These are phyloP conservation scores for Puccinia hordei DNA, from an alignment of 1,284 basidiomycete genomes.

Conservation along the genomic window DNA sequence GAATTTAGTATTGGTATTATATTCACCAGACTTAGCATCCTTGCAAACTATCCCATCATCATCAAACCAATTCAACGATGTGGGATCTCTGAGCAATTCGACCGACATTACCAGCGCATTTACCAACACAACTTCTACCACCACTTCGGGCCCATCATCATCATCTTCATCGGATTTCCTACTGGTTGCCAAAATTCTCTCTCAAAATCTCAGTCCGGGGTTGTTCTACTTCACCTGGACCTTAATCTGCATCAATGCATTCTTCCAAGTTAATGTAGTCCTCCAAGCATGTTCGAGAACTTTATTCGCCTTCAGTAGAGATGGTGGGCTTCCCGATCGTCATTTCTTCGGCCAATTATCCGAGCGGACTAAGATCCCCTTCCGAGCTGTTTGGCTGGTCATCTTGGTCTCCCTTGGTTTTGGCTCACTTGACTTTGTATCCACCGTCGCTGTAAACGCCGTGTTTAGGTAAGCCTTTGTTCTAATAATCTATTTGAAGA, in stretches of 20 bases:
- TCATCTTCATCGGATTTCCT: constrained; percentile 21
- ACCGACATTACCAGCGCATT: not conserved
- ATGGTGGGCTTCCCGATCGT: constrained; percentile 75
- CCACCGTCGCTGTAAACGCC: constrained; percentile 75
- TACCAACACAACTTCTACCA: not conserved
- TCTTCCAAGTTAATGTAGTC: constrained; percentile 62
- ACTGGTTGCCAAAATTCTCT: constrained; percentile 29
- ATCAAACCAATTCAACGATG: not conserved
- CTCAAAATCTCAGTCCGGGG: constrained; percentile 15
- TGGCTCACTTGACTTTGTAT: constrained; percentile 73
- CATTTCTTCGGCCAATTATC: constrained; percentile 73
- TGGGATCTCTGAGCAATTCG: not conserved
- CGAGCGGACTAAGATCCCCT: constrained; percentile 68
- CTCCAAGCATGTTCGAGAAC: constrained; percentile 84
- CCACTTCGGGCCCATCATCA: not conserved
- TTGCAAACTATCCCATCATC: constrained; percentile 45
- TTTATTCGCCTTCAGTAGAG: constrained; percentile 85
- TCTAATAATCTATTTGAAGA: not conserved
- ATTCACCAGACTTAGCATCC: constrained; percentile 63
- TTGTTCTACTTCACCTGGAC: constrained; percentile 35
- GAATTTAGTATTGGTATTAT: constrained; percentile 73
- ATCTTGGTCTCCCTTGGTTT: constrained; percentile 66
- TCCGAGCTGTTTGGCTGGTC: constrained; percentile 79
- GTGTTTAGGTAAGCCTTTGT: constrained; percentile 73
- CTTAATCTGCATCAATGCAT: constrained; percentile 55